A percentile compares a stretch with the other conserved stretches of the same genome.
phyloP scores from a whole-genome alignment of 2,329 filamentous ascomycete species.

The Aspergillus novofumigatus region DNA sequence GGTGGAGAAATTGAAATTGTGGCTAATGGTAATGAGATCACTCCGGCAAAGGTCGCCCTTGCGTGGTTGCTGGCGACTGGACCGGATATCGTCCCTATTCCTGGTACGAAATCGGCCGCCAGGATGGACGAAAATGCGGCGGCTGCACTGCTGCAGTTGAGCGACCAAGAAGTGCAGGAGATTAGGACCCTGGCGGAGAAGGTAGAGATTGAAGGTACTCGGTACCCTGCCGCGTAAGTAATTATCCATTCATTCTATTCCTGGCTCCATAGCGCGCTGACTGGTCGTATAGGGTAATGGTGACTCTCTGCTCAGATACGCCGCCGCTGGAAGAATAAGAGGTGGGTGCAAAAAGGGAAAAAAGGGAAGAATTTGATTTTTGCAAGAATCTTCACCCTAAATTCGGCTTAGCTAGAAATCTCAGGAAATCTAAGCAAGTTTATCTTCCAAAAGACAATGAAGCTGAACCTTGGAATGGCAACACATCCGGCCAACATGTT shows the following conservation, averaged over 20 bases:
- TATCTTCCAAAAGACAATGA: too few species aligned
- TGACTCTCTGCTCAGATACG: conserved; percentile 2
- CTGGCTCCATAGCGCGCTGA: neutral
- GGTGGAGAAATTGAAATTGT: conserved; percentile 48
- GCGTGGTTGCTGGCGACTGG: conserved; percentile 62
- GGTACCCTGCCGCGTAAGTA: neutral
- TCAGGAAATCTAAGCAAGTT: too few species aligned
- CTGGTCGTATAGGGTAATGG: conserved; percentile 3
- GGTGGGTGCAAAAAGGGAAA: neutral
- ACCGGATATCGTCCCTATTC: conserved; percentile 26
- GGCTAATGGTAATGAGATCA: conserved; percentile 52
- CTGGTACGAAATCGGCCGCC: conserved; percentile 21
- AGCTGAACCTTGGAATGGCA: neutral
- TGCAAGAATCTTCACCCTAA: too few species aligned
- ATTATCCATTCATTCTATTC: neutral
- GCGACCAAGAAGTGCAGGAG: conserved; percentile 16
- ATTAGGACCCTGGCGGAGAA: conserved; percentile 15
- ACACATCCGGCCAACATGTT: neutral
- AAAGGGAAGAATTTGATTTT: too few species aligned
- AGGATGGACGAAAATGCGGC: conserved; percentile 20
- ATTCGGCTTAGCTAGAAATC: too few species aligned
- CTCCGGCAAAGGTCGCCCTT: conserved; percentile 55
- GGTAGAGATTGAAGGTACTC: conserved; percentile 8
- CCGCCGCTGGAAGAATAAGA: conserved; percentile 2
- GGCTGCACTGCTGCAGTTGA: conserved; percentile 12